Base-by-base conservation (phyloP, 768 basidiomycete species). In the Termitomyces sp. region DNA sequence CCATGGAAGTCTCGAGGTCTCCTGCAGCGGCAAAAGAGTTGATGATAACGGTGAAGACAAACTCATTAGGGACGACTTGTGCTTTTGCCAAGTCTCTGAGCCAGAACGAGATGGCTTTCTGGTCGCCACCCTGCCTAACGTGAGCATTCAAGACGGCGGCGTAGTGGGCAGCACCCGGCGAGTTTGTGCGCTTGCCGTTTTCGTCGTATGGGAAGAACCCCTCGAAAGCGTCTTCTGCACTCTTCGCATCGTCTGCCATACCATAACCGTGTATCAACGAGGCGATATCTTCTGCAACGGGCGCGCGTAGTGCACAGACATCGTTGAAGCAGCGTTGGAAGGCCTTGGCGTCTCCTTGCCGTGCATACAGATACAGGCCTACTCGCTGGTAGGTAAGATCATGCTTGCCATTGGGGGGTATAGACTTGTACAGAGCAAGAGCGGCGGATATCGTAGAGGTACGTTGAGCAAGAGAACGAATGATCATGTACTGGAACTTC, bases 11-110 rank as follows among this genome's bases (percentile, higher is more conserved):
- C 12, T 76, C 70, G n/a, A 85, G 60, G 57, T 88, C 84, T 15
- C 81, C 82, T 12, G 74, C 73, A 40, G 69, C 66, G 11, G 83
- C 78, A 60, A 87, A 82, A 51, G 75, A 73, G 53, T 81, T 72
- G 40, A 94, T 72, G 56, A 92, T 73, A 59, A 79, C 78, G 58
- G 78, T 83, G 65, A 78, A 90, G 37, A 86, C 70, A 55, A 80
- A 70, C 38, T 71, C 64, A 64, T 87, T 81, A 2, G 89, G 86
- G 19, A 65, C 63, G 54, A 80, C 62, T 12, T 81, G 81, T 23
- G 73, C 75, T 14, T 73, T 63, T 23, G 73, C 59, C 78, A 89
- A 79, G 47, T 67, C 71, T 46, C 71, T 67, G 56, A 91, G 63
- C 86, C 86, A 87, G 62, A 54, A 46, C 58, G 78, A 75, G 62